phyloP scores from a whole-genome alignment of 78 protist species.

The Polysphondylium violaceum region DNA sequence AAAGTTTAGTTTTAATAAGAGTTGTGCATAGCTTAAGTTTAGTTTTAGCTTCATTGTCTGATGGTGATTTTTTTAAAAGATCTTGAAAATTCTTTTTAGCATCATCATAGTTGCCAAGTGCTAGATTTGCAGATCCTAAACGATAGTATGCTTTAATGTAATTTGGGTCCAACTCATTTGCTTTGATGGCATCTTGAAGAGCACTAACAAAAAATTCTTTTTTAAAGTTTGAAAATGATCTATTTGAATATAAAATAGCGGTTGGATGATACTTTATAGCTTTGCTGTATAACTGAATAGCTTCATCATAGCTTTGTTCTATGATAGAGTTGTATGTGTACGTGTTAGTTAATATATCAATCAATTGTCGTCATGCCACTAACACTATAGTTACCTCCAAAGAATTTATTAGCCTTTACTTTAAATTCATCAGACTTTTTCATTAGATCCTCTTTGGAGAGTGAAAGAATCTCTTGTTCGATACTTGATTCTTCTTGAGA shows the following conservation, averaged over 20 bases:
- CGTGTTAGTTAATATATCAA: too few species aligned
- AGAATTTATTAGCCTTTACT: constrained; percentile 61
- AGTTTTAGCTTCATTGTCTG: constrained; percentile 77
- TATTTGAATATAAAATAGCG: constrained; percentile 84
- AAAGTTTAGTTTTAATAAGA: constrained; percentile 81
- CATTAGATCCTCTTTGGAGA: constrained; percentile 32
- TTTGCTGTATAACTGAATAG: constrained; percentile 82
- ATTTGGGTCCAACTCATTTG: constrained; percentile 87
- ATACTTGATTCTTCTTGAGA: neutral
- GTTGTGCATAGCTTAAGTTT: constrained; percentile 86
- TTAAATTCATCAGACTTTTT: constrained; percentile 74
- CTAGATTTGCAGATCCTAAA: constrained; percentile 91
- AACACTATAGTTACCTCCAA: constrained; percentile 40
- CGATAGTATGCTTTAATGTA: constrained; percentile 94
- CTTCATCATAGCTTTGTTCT: constrained; percentile 74
- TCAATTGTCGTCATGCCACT: too few species aligned
- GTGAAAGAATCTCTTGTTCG: constrained; percentile 10
- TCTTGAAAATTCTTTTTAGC: constrained; percentile 82
- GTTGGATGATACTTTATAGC: constrained; percentile 86
- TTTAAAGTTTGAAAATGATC: constrained; percentile 90
- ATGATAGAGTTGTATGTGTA: neutral
- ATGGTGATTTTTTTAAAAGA: constrained; percentile 76
- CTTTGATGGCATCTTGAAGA: constrained; percentile 84
- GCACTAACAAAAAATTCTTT: constrained; percentile 87
- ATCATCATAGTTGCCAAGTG: constrained; percentile 89